Evolutionary conservation across 352 stramenopile genomes (phyloP), one percentile per base, ranked within the genome.

Genomic region (Blastocystis hominis): DNA sequence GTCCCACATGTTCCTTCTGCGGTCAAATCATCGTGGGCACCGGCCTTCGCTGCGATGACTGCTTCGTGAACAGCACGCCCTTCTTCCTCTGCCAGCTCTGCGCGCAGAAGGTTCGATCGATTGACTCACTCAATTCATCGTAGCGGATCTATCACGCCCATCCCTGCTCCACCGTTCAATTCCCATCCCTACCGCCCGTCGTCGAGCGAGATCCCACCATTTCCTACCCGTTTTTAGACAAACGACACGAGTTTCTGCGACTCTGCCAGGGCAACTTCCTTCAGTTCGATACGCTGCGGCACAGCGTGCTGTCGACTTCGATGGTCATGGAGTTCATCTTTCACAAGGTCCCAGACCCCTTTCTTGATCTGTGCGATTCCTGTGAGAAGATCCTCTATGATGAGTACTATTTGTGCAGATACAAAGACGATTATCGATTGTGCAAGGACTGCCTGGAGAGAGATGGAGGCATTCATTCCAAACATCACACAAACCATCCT

Each of bases 241-340:
- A 84, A 24, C 72, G 72, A 5, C 72, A 84, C 30, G 72, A 84
- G 34, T 84, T 84, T 20, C 54, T 84, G 30, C 72, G 59, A 0
- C 46, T 84, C 13, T 84, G 72, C 59, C 72, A 84, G 54, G 72
- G 72, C 17, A 84, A 84, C 44, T 84, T 84, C 72, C 59, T 84
- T 4, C 72, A 84, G 34, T 84, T 84, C 54, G 72, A 84, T 17
- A 84, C 72, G 4, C 59, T 84, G 5, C 72, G 72, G 4, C 72
- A 84, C 20, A 46, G 20, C 5, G n/a, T 84, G 30, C 40, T 84
- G 20, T 84, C 72, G 17, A 84, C 72, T n/a, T 84, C 72, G 20
- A 61, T 84, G 2, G 54, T 84, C n/a, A 20, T 84, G 59, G 59
- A 84, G 54, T 84, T 84, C 59, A 84, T 84, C 20, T 70, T 70